Base-by-base conservation (phyloP, 2,329 filamentous ascomycete species). In the Calonectria hongkongensis region DNA sequence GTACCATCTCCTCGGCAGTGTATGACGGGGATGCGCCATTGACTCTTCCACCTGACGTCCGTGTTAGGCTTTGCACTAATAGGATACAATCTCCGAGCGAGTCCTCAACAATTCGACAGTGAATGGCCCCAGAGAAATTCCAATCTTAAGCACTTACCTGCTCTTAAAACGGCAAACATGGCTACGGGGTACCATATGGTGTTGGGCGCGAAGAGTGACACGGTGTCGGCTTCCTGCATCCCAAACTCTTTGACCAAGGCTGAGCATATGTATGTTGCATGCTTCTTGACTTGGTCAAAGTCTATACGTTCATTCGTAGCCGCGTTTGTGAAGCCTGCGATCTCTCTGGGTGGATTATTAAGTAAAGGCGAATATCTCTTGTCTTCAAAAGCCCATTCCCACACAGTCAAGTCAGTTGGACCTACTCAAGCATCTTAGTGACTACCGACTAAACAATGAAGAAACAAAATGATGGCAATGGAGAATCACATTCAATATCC, bases 381-480 rank as follows among this genome's bases (percentile, higher is more conserved):
- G n/a, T 71, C 43, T 33, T 71, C 70, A 30, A 71, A 71, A 12
- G 70, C 70, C 70, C 70, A 71, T 56, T 71, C 70, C 70, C 70
- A 71, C 2, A 71, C 54, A 1, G 70, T 71, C 47, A 72, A 47
- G 39, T 72, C 58, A 5, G 16, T 68, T 6, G 64, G 70, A 50
- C 48, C 64, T 70, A 28, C 5, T 33, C 12, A 15, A 36, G 41
- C 9, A 4, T 7, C 1, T 68, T 56, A 48, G 66, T 8, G 30
- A 5, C 30, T 33, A 33, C 30, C 30, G 9, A 33, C 30, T 33
- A 33, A 33, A 33, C 30, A 33, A 48, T 25, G 12, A 27, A 7
- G 13, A 36, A 27, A 6, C 51, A 3, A 9, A 3, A 8, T 12
- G 25, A 2, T 12, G 16, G 4, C 12, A 36, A 45, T 9, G 3